Percentiles rank a stretch among this genome's conserved stretches.
phyloP scores from a whole-genome alignment of 2,329 filamentous ascomycete genomes.

The Talaromyces sp. region DNA sequence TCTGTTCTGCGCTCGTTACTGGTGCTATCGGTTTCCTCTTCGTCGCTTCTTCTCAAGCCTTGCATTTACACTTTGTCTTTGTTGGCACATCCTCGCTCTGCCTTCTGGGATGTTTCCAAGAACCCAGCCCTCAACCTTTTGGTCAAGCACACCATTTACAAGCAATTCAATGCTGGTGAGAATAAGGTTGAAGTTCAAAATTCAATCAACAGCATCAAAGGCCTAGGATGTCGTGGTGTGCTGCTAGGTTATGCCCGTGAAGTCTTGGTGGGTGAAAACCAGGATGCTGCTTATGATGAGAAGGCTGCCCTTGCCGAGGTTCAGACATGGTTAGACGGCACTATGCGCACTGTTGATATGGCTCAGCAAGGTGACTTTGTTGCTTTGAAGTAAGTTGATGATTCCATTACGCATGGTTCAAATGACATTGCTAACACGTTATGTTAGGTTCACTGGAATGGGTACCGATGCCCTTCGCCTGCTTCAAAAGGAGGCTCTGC shows the following conservation, averaged over 20 bases:
- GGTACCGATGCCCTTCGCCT: slow-evolving; percentile 47
- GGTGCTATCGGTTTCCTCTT: slow-evolving; percentile 42
- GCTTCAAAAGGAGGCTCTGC: slow-evolving; percentile 42
- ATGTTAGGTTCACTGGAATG: slow-evolving; percentile 51
- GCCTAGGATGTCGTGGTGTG: slow-evolving; percentile 56
- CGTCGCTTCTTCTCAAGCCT: slow-evolving; percentile 64
- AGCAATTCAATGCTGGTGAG: slow-evolving; percentile 60
- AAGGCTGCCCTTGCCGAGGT: slow-evolving; percentile 38
- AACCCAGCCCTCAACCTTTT: slow-evolving; percentile 51
- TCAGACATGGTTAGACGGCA: slow-evolving; percentile 55
- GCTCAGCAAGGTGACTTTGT: slow-evolving; percentile 55
- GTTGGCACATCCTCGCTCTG: slow-evolving; percentile 50
- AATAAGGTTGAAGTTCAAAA: slow-evolving; percentile 52
- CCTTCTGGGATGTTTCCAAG: slow-evolving; percentile 51
- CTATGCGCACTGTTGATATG: slow-evolving; percentile 57
- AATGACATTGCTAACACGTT: slow-evolving; percentile 5
- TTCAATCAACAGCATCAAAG: slow-evolving; percentile 51
- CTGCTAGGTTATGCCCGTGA: slow-evolving; percentile 59
- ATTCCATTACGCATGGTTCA: neutral
- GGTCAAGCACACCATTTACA: slow-evolving; percentile 54
- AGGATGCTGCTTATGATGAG: slow-evolving; percentile 32
- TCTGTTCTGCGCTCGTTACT: slow-evolving; percentile 41
- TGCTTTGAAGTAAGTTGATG: slow-evolving; percentile 51
- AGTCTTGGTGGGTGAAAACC: slow-evolving; percentile 53
- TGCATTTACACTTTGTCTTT: slow-evolving; percentile 71